Conservation (phyloP, 306 rosid genomes). For the Astragalus membranaceus region DNA sequence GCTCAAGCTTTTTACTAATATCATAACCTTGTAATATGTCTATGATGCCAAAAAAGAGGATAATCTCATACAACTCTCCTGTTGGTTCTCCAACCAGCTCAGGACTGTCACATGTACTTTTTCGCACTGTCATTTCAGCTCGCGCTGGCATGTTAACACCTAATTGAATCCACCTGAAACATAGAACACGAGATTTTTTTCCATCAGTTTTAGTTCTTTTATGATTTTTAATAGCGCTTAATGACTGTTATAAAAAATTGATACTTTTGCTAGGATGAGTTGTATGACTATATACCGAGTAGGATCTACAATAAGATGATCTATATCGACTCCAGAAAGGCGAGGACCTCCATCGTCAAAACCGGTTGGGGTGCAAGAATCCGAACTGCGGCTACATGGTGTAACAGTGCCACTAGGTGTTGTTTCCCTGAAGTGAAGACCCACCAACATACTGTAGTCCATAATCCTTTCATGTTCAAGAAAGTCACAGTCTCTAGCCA, state of each 20-base stretch:
- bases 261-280: not conserved
- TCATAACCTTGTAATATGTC: conserved; percentile 97
- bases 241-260: not conserved
- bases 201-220: not conserved
- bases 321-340: conserved; percentile 41
- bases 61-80: conserved; percentile 67
- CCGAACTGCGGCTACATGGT: conserved; percentile 25
- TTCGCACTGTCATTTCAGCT: conserved; percentile 62
- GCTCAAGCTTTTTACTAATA: conserved; percentile 92
- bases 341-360: conserved; percentile 28
- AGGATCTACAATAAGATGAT: conserved; percentile 41
- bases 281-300: conserved; percentile 39
- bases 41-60: conserved; percentile 71
- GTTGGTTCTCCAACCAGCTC: conserved; percentile 84
- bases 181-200: not conserved
- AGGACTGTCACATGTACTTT: conserved; percentile 42
- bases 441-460: conserved; percentile 95
- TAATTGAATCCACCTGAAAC: conserved; percentile 56
- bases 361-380: conserved; percentile 8
- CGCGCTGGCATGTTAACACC: conserved; percentile 80
- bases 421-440: conserved; percentile 76
- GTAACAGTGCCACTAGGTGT: conserved; percentile 27
- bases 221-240: too few species aligned
- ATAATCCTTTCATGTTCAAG: conserved; percentile 92
- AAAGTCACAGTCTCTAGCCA: conserved; percentile 85